A percentile compares a stretch with the other conserved stretches of the same genome.
Evolutionary conservation across 257 asterid species (phyloP).

Genomic region (Solanum neorickii): DNA sequence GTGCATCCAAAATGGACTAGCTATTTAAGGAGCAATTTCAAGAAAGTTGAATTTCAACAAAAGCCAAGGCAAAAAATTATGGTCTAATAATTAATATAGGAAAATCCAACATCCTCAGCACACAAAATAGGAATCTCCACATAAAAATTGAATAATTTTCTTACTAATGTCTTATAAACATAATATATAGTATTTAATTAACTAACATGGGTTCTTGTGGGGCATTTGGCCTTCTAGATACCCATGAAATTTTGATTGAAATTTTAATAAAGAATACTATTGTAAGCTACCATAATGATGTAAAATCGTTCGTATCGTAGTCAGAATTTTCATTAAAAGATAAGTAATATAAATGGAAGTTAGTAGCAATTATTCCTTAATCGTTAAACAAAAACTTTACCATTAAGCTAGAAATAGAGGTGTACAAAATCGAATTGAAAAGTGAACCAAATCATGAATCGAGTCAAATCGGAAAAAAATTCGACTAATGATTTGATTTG

Average conservation of each 20-base stretch:
- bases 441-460: no score
- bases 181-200: neutral
- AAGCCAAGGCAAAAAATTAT: neutral
- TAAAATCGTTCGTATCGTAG: accelerated
- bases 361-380: neutral
- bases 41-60: neutral
- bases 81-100: neutral
- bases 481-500: no score
- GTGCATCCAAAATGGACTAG: neutral
- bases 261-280: neutral
- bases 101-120: neutral
- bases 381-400: neutral
- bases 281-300: neutral
- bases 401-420: neutral
- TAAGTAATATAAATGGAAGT: accelerated
- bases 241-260: neutral
- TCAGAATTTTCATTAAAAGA: no score
- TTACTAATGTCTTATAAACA: neutral
- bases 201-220: neutral
- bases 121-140: neutral
- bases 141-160: neutral
- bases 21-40: neutral
- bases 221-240: neutral
- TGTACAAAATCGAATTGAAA: no score
- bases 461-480: no score